phyloP scores from a whole-genome alignment of 2,329 filamentous ascomycete genomes.

The Periconia sp. region DNA sequence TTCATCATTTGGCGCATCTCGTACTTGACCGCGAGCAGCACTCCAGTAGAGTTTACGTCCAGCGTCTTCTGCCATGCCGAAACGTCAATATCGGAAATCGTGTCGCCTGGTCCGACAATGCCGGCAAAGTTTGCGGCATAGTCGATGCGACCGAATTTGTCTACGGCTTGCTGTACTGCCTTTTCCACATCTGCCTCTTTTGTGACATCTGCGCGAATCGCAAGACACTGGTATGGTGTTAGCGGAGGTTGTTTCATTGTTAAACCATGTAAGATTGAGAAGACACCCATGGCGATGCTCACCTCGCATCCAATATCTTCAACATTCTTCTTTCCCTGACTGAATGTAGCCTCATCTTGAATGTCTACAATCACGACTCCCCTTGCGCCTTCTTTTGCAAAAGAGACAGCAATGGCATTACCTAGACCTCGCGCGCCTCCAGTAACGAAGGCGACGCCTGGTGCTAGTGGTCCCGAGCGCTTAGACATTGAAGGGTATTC shows the following conservation, averaged over 20 bases:
- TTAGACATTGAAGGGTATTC: not conserved
- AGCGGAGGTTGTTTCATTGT: not conserved
- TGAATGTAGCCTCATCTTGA: conserved; percentile 18
- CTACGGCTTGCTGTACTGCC: conserved; percentile 37
- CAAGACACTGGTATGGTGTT: conserved; percentile 13
- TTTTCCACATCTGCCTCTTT: conserved; percentile 40
- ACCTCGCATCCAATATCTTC: too few relatives aligned
- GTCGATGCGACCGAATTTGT: conserved; percentile 58
- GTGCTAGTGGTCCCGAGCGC: conserved; percentile 19
- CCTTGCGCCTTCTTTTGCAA: conserved; percentile 23
- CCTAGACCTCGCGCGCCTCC: conserved; percentile 23
- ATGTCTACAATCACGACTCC: conserved; percentile 21
- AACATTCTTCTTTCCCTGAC: conserved; percentile 15
- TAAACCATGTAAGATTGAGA: too few relatives aligned
- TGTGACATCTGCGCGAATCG: conserved; percentile 30
- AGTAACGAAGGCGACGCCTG: conserved; percentile 24
- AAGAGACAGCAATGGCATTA: conserved; percentile 23
- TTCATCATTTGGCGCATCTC: too few relatives aligned
- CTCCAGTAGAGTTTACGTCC: conserved; percentile 49
- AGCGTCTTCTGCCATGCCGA: conserved; percentile 48
- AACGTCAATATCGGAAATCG: conserved; percentile 47
- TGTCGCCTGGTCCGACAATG: conserved; percentile 49
- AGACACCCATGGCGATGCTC: too few relatives aligned
- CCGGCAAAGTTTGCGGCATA: conserved; percentile 61
- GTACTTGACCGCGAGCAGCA: too few relatives aligned